A percentile compares a stretch with the other conserved stretches of the same genome.
phyloP scores from a whole-genome alignment of 139 green algal genomes.

The Chlorella sp. region DNA sequence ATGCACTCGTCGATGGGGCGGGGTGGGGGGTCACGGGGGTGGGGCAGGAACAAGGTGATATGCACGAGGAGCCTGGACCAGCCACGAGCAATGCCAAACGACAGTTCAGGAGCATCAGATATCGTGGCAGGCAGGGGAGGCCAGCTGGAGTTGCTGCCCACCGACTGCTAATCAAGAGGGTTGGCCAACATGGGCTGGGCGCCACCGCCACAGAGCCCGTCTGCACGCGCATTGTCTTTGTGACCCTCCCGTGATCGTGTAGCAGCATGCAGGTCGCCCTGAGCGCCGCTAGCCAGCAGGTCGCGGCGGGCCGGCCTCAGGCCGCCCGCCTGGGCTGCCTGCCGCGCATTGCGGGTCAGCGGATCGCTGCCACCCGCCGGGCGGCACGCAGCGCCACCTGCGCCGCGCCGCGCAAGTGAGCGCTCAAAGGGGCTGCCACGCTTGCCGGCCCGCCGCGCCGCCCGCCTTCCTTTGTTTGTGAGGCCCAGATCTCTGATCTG shows the following conservation, averaged over 20 bases:
- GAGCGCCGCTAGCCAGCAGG: background rate
- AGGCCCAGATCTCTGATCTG: background rate
- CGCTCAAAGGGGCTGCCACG: background rate
- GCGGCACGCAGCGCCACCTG: too few species aligned
- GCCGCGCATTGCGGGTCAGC: conserved; percentile 21
- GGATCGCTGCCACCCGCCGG: background rate
- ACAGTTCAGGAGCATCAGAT: too few species aligned
- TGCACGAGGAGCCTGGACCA: too few species aligned
- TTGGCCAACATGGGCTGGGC: too few species aligned
- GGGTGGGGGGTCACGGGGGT: too few species aligned
- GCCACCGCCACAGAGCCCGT: too few species aligned
- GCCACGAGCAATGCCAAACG: too few species aligned
- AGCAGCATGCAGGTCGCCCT: background rate
- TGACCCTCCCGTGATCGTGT: background rate
- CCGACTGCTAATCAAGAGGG: too few species aligned
- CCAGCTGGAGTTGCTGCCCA: too few species aligned
- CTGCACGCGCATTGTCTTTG: background rate
- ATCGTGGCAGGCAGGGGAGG: too few species aligned
- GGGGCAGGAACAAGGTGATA: too few species aligned
- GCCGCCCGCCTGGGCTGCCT: conserved; percentile 17
- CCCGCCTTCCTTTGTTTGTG: background rate
- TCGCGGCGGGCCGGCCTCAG: background rate
- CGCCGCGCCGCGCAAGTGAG: conserved; percentile 4
- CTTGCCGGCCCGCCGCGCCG: background rate
- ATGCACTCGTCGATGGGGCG: too few species aligned